phyloP scores from a whole-genome alignment of 2,329 filamentous ascomycete species.

The Alternaria consortialis region DNA sequence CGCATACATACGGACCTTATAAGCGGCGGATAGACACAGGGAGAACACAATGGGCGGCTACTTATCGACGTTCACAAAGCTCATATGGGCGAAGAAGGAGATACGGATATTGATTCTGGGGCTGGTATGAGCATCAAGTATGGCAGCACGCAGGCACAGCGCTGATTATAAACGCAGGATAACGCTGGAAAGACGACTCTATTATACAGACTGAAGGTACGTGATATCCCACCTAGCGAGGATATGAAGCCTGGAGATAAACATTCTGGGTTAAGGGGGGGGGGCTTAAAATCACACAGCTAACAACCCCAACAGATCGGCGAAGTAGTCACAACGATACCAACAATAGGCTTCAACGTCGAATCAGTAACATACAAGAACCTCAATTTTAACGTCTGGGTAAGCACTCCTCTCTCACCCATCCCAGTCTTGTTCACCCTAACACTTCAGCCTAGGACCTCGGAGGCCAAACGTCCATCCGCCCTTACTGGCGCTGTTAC shows the following conservation, averaged over 20 bases:
- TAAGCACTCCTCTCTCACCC: constrained; percentile 57
- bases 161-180: constrained; percentile 68
- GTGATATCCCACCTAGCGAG: background rate
- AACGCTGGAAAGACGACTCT: constrained; percentile 98
- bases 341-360: constrained; percentile 99
- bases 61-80: constrained; percentile 40
- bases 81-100: constrained; percentile 89
- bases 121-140: constrained; percentile 69
- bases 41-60: constrained; percentile 45
- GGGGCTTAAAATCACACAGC: background rate
- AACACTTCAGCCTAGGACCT: constrained; percentile 69
- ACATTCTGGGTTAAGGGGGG: background rate
- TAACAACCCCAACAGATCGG: constrained; percentile 72
- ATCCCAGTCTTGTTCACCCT: no score
- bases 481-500: constrained; percentile 99
- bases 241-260: background rate
- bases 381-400: constrained; percentile 98
- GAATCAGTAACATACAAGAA: constrained; percentile 99
- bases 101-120: constrained; percentile 95
- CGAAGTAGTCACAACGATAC: constrained; percentile 98
- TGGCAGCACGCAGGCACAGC: background rate
- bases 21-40: constrained; percentile 22
- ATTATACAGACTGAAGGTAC: constrained; percentile 92
- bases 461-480: constrained; percentile 97
- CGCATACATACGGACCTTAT: constrained; percentile 18